Base-by-base conservation (phyloP, 192 early-diverging fungal genomes). In the Martensiomyces pterosporus region DNA sequence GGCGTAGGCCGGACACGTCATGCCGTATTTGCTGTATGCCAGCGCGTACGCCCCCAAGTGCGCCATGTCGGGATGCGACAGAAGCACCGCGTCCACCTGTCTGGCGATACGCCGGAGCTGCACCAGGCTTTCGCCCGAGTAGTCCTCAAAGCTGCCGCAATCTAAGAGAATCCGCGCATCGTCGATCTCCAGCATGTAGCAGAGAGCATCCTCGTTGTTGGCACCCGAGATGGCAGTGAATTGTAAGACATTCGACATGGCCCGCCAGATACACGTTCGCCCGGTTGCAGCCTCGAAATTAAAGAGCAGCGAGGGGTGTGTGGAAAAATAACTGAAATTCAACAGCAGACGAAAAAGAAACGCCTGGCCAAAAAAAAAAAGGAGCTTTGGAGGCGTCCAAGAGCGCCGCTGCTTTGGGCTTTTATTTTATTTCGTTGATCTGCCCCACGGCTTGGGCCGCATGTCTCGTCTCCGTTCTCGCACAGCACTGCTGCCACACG, bases 161-260 rank as follows among this genome's bases (percentile, higher is more conserved):
- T 98, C 96, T 15, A 98, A 76, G 27, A 98, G 60, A 36, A 98
- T 82, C 46, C 87, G 88, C n/a, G 87, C 89, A 58, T 91, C 89
- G 44, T 91, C 92, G 22, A 97, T 83, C 64, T 94, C 90, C 39
- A 98, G 75, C 52, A 98, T 53, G 58, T 95, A 97, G 60, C 92
- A 93, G 29, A 93, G 78, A 0, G 88, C 82, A 46, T 88, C 87
- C 60, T 90, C 89, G 45, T 79, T 84, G 49, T 85, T 85, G 16
- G 87, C 88, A 5, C 95, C 93, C 4, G 89, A 87, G 25, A 95
- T 79, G 9, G 88, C 80, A 4, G 85, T 91, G 72, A 98, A 93
- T 54, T 90, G 85, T 55, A 94, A 51, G 69, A 62, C 71, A 61
- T 59, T 57, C 3, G 70, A 49, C 70, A 74, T 74, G 41, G 22